Evolutionary conservation across 2,329 filamentous ascomycete genomes (phyloP), one percentile per base, ranked within the genome.

Genomic region (Trichophyton mentagrophytes): DNA sequence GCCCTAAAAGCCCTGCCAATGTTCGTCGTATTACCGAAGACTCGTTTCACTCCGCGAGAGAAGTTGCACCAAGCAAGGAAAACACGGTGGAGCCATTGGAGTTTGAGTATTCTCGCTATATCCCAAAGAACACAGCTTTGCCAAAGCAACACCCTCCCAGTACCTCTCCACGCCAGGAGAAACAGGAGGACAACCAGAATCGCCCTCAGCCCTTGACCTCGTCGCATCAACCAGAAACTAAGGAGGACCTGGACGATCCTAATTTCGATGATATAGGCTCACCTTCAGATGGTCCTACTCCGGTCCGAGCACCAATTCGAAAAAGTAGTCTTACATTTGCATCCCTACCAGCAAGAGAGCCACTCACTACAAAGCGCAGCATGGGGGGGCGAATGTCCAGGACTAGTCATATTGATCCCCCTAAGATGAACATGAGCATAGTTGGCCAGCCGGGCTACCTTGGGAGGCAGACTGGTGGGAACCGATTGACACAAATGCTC

Each of bases 241-340:
- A 56, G 33, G 49, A 47, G 53, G 42, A 40, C 25, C 25, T 47
- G 7, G 40, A 67, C 17, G 71, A 74, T 51, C 70, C 69, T 49
- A 68, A 67, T 30, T 66, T 77, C 56, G 76, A 78, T 62, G 76
- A 78, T 57, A 74, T 78, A 30, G 76, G 73, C 47, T 78, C 77
- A 17, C 76, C 77, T 17, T 79, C 77, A 1, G 76, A 78, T 62
- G 72, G 69, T 6, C 78, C 76, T 33, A 78, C 75, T 15, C 77
- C 77, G 5, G 76, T 74, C 58, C 69, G 89, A 66, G 87, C 87
- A 1, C 79, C 89, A 33, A 82, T 95, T 66, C 86, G 92, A 63
- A 97, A 97, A 79, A 96, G 91, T 74, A 97, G 92, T 71, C 80
- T 99, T 63, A 95, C 88, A 62, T 97, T 99, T 75, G 90, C 93